phyloP scores from a whole-genome alignment of 2,329 filamentous ascomycete species.

The Westerdykella aurantiaca region DNA sequence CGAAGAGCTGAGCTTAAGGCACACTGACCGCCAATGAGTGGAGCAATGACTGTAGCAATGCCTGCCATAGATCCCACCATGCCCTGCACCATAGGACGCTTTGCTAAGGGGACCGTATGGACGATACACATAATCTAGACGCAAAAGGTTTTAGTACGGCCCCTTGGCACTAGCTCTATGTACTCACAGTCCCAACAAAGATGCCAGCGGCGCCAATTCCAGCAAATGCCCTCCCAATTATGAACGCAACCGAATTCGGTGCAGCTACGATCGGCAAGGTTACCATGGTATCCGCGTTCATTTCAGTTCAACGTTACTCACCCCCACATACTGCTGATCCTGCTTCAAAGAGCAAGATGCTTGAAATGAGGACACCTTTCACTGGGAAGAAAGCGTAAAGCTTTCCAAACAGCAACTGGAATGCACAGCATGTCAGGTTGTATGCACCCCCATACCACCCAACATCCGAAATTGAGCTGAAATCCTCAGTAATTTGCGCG shows the following conservation, averaged over 20 bases:
- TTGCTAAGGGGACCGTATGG: slow-evolving; percentile 33
- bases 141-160: too few relatives aligned
- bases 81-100: slow-evolving; percentile 40
- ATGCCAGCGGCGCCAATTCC: slow-evolving; percentile 46
- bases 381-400: slow-evolving; percentile 43
- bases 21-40: slow-evolving; percentile 26
- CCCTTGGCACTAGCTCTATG: slow-evolving; percentile 21
- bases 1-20: slow-evolving; percentile 43
- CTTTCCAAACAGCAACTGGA: slow-evolving; percentile 46
- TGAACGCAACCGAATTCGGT: slow-evolving; percentile 40
- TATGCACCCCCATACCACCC: slow-evolving; percentile 35
- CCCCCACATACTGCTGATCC: slow-evolving; percentile 42
- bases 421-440: slow-evolving; percentile 41
- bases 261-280: slow-evolving; percentile 30
- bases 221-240: slow-evolving; percentile 45
- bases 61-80: slow-evolving; percentile 41
- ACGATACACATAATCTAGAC: slow-evolving; percentile 23
- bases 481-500: slow-evolving; percentile 23
- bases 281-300: slow-evolving; percentile 14
- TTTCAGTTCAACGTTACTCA: background rate
- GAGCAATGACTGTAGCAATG: slow-evolving; percentile 32
- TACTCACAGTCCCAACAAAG: slow-evolving; percentile 38
- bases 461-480: slow-evolving; percentile 22
- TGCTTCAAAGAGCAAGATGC: slow-evolving; percentile 41
- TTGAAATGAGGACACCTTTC: slow-evolving; percentile 34